These are phyloP conservation scores for Quercus bicolor DNA, from an alignment of 306 rosid species.

Conservation along the genomic window DNA sequence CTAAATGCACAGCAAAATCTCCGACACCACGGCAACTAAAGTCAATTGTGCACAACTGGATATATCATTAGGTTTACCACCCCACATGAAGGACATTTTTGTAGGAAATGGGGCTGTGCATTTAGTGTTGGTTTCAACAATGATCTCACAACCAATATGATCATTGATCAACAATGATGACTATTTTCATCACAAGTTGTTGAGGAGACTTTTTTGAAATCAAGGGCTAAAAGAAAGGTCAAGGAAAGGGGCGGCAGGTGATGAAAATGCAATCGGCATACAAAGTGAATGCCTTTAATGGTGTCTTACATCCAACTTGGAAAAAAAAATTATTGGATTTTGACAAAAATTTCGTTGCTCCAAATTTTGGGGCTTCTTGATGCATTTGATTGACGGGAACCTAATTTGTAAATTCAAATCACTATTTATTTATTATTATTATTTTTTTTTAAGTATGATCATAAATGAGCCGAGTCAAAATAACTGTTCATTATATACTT, in stretches of 20 bases:
- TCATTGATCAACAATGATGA: background rate
- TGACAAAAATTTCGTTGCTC: background rate
- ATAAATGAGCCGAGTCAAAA: too few species aligned
- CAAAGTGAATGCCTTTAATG: background rate
- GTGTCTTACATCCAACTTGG: background rate
- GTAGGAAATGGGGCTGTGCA: background rate
- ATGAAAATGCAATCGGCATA: background rate
- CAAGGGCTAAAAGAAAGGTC: background rate
- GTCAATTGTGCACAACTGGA: slow-evolving; percentile 23
- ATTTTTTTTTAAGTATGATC: too few species aligned
- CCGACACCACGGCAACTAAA: slow-evolving; percentile 16
- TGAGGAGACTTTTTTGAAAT: background rate
- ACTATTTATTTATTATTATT: background rate
- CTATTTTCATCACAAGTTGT: background rate
- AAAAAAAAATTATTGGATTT: background rate
- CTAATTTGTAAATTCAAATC: background rate
- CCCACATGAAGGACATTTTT: background rate
- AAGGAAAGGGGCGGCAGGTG: background rate
- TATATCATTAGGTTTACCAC: slow-evolving; percentile 22
- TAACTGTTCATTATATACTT: too few species aligned
- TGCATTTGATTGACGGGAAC: background rate
- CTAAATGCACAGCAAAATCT: background rate
- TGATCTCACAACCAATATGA: background rate
- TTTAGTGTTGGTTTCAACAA: background rate
- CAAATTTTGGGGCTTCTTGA: too few species aligned